Percentiles rank a stretch among this genome's conserved stretches.
phyloP scores from a whole-genome alignment of 306 rosid species.

The Cajanus cajan region DNA sequence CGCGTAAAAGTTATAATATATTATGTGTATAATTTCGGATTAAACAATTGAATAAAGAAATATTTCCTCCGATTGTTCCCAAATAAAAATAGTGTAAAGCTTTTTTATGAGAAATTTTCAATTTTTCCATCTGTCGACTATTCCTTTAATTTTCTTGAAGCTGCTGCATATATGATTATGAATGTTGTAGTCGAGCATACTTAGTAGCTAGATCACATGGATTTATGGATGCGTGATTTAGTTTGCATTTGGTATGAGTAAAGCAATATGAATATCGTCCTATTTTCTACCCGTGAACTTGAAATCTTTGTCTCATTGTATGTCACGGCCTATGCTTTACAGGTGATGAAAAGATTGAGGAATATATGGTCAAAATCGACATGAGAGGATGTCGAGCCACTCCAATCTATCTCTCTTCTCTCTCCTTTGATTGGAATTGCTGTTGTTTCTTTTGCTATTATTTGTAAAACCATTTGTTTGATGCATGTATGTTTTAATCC shows the following conservation, averaged over 20 bases:
- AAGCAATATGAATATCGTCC: not conserved
- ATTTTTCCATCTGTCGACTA: not conserved
- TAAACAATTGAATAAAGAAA: not conserved
- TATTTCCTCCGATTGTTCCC: not conserved
- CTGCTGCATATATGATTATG: not conserved
- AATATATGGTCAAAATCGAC: constrained; percentile 52
- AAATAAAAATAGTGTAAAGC: too few relatives aligned
- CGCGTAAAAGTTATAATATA: not conserved
- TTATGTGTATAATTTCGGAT: not conserved
- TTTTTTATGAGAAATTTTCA: not conserved
- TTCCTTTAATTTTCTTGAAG: not conserved
- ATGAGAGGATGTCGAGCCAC: constrained; percentile 78
- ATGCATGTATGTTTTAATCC: constrained; percentile 46
- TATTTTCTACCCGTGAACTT: constrained; percentile 42
- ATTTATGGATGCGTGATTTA: constrained; percentile 23
- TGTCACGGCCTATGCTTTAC: constrained; percentile 35
- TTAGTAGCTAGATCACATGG: constrained; percentile 5
- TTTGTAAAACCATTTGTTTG: constrained; percentile 56
- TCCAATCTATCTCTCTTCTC: not conserved
- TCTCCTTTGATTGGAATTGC: constrained; percentile 38
- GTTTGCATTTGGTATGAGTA: not conserved
- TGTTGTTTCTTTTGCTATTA: constrained; percentile 35
- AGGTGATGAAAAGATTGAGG: constrained; percentile 45
- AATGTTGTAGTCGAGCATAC: not conserved
- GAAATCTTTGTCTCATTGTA: constrained; percentile 33